These are phyloP conservation scores for Ensete ventricosum DNA, from an alignment of 176 grass and related monocot genomes.

Conservation along the genomic window DNA sequence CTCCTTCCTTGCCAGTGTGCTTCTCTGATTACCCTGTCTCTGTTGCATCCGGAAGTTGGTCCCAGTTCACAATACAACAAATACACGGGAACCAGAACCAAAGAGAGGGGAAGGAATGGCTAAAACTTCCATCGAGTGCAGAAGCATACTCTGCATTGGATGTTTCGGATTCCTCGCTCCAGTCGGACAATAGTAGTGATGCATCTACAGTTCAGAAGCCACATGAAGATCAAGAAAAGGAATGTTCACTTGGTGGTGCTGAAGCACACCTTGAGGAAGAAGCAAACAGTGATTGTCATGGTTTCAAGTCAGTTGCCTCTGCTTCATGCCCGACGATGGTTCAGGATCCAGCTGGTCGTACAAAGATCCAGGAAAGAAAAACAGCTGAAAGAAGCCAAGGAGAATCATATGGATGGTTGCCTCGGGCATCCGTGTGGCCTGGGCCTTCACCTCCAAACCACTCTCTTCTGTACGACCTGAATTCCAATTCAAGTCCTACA, in stretches of 20 bases:
- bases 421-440: neutral
- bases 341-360: constrained; percentile 1
- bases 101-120: constrained; percentile 5
- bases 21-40: constrained; percentile 34
- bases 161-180: constrained; percentile 12
- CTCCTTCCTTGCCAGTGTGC: constrained; percentile 23
- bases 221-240: constrained; percentile 18
- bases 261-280: constrained; percentile 14
- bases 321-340: constrained; percentile 1
- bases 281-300: neutral
- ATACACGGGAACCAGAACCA: constrained; percentile 23
- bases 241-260: neutral
- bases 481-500: constrained; percentile 11
- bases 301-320: constrained; percentile 6
- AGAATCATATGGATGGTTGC: constrained; percentile 11
- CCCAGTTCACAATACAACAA: constrained; percentile 16
- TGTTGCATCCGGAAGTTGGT: constrained; percentile 25
- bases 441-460: constrained; percentile 11
- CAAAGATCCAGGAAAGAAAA: constrained; percentile 10
- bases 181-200: constrained; percentile 5
- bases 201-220: constrained; percentile 5
- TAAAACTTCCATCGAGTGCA: constrained; percentile 18
- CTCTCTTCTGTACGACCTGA: neutral
- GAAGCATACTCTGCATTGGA: constrained; percentile 22
- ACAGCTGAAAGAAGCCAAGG: constrained; percentile 4